Evolutionary conservation across 2,329 filamentous ascomycete genomes (phyloP).

Genomic region (Chaetothyriales sp.): DNA sequence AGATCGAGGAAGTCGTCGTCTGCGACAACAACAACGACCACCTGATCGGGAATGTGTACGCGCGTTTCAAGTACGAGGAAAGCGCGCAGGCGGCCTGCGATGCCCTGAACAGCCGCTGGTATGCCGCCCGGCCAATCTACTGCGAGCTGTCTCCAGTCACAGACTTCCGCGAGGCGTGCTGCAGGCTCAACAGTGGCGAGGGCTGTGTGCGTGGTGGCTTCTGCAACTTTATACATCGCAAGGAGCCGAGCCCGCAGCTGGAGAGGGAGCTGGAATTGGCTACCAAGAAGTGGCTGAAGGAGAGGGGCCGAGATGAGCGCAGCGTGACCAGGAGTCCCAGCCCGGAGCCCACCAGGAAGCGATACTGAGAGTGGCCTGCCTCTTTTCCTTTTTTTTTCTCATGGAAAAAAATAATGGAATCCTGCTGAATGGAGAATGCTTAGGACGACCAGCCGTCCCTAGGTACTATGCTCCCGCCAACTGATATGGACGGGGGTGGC

Average conservation of each 20-base stretch:
- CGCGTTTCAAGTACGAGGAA: conserved; percentile 99
- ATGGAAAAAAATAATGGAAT: neutral
- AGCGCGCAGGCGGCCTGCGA: conserved; percentile 86
- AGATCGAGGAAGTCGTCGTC: conserved; percentile 92
- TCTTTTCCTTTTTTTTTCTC: neutral
- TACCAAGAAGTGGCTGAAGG: conserved; percentile 93
- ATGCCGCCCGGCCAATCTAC: conserved; percentile 91
- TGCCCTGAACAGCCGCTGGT: conserved; percentile 87
- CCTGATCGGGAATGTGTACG: conserved; percentile 97
- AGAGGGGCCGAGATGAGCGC: conserved; percentile 67
- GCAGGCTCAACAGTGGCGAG: conserved; percentile 82
- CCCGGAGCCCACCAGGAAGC: conserved; percentile 64
- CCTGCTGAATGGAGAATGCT: neutral
- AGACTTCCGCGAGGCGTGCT: conserved; percentile 95
- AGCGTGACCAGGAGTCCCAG: conserved; percentile 71
- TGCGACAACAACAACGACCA: conserved; percentile 99
- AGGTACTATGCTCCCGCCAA: no score
- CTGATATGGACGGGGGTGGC: no score
- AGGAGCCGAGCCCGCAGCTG: conserved; percentile 79
- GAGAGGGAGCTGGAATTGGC: conserved; percentile 73
- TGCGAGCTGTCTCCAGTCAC: conserved; percentile 94
- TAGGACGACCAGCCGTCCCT: neutral
- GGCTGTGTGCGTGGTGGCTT: conserved; percentile 92
- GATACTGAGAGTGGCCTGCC: conserved; percentile 35
- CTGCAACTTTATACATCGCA: conserved; percentile 98